Base-by-base conservation (phyloP, 140 eudicot genomes). In the Anethum foeniculum region DNA sequence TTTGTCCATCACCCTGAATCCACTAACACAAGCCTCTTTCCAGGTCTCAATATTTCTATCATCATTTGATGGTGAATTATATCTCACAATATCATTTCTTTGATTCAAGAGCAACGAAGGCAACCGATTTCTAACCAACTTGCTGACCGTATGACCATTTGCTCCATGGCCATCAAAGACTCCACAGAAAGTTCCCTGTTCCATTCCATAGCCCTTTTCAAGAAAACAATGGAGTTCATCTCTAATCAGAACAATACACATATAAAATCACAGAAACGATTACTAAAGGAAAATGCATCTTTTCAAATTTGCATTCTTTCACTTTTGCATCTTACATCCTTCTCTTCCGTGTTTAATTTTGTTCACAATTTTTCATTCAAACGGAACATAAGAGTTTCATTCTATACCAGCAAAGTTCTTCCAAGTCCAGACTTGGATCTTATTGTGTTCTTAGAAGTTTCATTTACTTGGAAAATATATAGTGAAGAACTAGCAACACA, bases 141-240 rank as follows among this genome's bases (percentile, higher is more conserved):
- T 89, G 82, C 97, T 92, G 80, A 92, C 92, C 25, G 82, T 71
- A 28, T 92, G 96, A 69, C 99, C 99, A 77, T 90, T 88, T 38
- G 71, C 58, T 41, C 99, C 99, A 80, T 92, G 97, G 75, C 97
- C 99, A 84, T 95, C 99, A 79, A 92, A 95, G 2, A 95, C 97
- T 54, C 87, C 99, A 41, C 91, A 82, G 48, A 92, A 86, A n/a
- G 79, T 90, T 80, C 95, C 93, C 78, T 86, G 82, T 44, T 90
- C 90, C 79, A 81, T 82, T 80, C 96, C 98, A 87, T 90, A 94
- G 43, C 96, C 98, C 98, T 94, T 72, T 83, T 41, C 32, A 86
- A 49, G 75, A 46, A 1, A 49, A 56, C 39, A 46, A 75, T 30
- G 13, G 32, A 68, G n/a, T 30, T 67, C 12, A 60, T 60, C 16